Conservation (phyloP, 345 rosid species). For the Rhizophora apiculata region DNA sequence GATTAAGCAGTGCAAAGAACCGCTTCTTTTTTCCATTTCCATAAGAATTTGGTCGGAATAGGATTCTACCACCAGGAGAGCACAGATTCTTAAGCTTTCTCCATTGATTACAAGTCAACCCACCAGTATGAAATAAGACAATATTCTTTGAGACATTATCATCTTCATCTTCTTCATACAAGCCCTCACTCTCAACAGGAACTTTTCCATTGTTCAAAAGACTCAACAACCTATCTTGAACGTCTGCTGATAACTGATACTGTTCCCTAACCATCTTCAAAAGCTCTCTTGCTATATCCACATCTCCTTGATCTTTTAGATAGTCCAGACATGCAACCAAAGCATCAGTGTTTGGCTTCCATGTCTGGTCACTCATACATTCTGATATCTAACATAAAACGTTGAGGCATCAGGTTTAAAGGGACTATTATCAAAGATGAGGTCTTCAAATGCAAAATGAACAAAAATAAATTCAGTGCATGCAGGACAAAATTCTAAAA, state of each 20-base stretch:
- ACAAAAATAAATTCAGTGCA: no score
- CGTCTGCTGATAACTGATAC: neutral
- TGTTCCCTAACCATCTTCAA: slow-evolving; percentile 10
- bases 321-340: slow-evolving; percentile 22
- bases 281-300: slow-evolving; percentile 18
- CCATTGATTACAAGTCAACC: slow-evolving; percentile 3
- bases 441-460: no score
- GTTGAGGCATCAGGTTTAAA: no score
- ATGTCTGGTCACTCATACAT: neutral
- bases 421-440: no score
- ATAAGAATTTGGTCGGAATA: neutral
- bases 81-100: neutral
- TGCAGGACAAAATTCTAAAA: no score
- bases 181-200: neutral
- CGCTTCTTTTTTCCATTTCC: neutral
- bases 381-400: no score
- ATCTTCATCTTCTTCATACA: slow-evolving; percentile 8
- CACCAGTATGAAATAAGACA: slow-evolving; percentile 3
- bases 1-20: neutral
- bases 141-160: neutral
- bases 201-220: no score
- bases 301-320: slow-evolving; percentile 23
- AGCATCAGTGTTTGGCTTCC: slow-evolving; percentile 17
- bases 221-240: neutral
- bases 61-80: neutral